Evolutionary conservation across 2,329 filamentous ascomycete species (phyloP), one percentile per base, ranked within the genome.

Genomic region (Purpureocillium takamizusanense): DNA sequence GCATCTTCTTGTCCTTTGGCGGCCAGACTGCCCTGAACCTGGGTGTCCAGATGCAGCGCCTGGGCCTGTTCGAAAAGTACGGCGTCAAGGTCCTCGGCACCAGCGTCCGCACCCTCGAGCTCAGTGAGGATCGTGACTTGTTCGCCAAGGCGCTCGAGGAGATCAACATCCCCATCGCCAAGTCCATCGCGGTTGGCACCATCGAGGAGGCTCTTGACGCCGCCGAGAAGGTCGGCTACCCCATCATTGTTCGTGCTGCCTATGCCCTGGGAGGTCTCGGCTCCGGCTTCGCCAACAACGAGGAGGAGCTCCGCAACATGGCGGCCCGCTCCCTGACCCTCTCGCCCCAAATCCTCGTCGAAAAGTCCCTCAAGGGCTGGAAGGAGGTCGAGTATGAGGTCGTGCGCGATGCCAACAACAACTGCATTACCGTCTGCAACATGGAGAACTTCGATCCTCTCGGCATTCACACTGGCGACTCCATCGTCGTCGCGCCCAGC

Each of bases 361-460:
- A 98, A 72, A 97, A 97, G 69, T 95, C 88, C 37, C 79, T 98
- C 51, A 97, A 95, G 74, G 92, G 92, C 62, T 98, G 92, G 92
- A 98, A 98, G 68, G 92, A 98, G 66, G 83, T 95, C 36, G 92
- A 98, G 65, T 98, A 97, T 57, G 92, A 97, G 66, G 92, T 97
- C 41, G 92, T 97, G 46, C 86, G 92, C 53, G 92, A 98, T 63
- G 90, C 87, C 38, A 82, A 86, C 62, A 94, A 97, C 75, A 98
- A 98, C 76, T 97, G 92, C 62, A 97, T 97, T 56, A 97, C 90
- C 4, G 90, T 97, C 51, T 97, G 90, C 74, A 97, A 64, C 54
- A 65, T 65, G 61, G 61, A 65, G 50, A 97, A 97, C 74, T 97
- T 97, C 54, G 92, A 97, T 57, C 92, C 92, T 48, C 78, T 98